Base-by-base conservation (phyloP, 1,284 basidiomycete genomes). In the Fomitopsis schrenkii region DNA sequence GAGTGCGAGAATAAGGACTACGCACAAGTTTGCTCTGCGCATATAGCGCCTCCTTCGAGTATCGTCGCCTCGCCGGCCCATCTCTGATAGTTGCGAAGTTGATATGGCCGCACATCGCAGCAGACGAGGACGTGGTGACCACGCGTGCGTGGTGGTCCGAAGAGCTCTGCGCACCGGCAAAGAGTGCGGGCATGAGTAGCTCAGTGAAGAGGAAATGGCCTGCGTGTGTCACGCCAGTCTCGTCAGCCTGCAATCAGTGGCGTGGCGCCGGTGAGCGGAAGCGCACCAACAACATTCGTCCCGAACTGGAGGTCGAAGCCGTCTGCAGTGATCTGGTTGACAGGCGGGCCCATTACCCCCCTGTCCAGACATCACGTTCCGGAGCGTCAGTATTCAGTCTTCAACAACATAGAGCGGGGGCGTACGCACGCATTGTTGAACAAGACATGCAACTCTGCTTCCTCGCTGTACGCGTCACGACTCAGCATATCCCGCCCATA, bases 261-360 rank as follows among this genome's bases (percentile, higher is more conserved):
- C 30, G 4, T 17, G 22, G 1, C 9, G 5, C n/a, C 14, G 30
- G 14, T 46, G 33, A 14, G n/a, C 12, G 9, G 2, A 15, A 19
- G 12, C 62, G 30, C 36, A 72, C 80, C 80, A 22, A 87, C 70
- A 36, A 79, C 77, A 67, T 88, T 88, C 9, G 83, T 85, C 0
- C 85, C 87, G 59, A 85, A 86, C 66, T 86, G 84, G 4, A 86
- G 68, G 50, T 88, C 83, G 66, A 83, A 85, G 2, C 83, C 83
- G 60, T 89, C 80, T 26, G 72, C 71, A 0, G 85, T 86, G 45
- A 79, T 61, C 59, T 72, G 61, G 4, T 80, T 76, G 7, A 77
- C 63, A 0, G 83, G 80, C 4, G 76, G 74, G 0, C 71, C 66
- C 83, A 88, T 85, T 8, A 90, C 77, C 4, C 87, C 87, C 1